phyloP scores from a whole-genome alignment of 2,329 filamentous ascomycete species.

The Phaeosphaeria sp. region DNA sequence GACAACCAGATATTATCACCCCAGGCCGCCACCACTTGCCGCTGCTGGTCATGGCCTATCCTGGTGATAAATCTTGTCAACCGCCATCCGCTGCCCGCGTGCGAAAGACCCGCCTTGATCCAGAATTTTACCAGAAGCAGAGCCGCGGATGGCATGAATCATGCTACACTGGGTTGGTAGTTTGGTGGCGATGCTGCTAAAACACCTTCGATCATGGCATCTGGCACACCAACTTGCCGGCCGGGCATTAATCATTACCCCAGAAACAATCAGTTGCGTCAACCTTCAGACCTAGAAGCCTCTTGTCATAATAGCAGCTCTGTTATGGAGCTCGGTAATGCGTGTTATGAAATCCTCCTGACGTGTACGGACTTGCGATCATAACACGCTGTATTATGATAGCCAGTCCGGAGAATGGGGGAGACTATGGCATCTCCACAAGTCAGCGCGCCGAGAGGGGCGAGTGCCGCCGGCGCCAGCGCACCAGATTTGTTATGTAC shows the following conservation, averaged over 20 bases:
- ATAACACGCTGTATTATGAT: conserved; percentile 35
- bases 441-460: conserved; percentile 27
- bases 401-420: conserved; percentile 30
- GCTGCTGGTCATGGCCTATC: conserved; percentile 41
- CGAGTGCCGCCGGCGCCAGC: conserved; percentile 28
- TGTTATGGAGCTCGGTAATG: conserved; percentile 37
- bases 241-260: conserved; percentile 19
- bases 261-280: conserved; percentile 37
- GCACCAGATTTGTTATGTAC: conserved; percentile 21
- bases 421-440: conserved; percentile 20
- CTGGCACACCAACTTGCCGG: conserved; percentile 5
- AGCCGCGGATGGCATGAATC: conserved; percentile 31
- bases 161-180: conserved; percentile 25
- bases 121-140: conserved; percentile 33
- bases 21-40: conserved; percentile 28
- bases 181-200: conserved; percentile 27
- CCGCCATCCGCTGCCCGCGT: conserved; percentile 30
- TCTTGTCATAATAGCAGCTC: conserved; percentile 33
- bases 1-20: conserved; percentile 19
- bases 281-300: conserved; percentile 18
- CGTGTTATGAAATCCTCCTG: conserved; percentile 32
- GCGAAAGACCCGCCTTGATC: conserved; percentile 37
- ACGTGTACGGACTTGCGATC: conserved; percentile 26
- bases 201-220: conserved; percentile 28
- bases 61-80: conserved; percentile 23